Base-by-base conservation (phyloP, 179 eudicot species). In the Kewa caespitosa region DNA sequence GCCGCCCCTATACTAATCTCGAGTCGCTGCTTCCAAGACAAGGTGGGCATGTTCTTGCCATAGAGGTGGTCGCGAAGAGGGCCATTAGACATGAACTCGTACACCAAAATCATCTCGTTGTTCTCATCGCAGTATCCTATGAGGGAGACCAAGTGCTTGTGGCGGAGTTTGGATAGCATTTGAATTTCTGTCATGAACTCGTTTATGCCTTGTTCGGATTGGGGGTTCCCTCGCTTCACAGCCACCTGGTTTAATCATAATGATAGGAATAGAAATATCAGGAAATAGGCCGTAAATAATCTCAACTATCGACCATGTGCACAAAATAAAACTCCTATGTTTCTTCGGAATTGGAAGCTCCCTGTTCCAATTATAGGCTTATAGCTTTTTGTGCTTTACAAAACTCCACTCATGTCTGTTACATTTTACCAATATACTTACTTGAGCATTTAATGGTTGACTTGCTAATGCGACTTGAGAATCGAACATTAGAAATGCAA, bases 111-210 rank as follows among this genome's bases (percentile, higher is more conserved):
- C 98, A 93, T 93, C 70, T 92, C 97, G 0, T 78, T 62, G 68
- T 85, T 84, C 70, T 92, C 97, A 28, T 92, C 97, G 67, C 97
- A 92, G n/a, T 92, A 89, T 6, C 97, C 96, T 6, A 90, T 89
- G n/a, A 92, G 74, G 9, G 97, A 92, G 68, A 92, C 97, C 78
- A 92, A 81, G 67, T 92, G 97, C 41, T 93, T 90, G 77, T 92
- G 97, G 27, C 97, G 84, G 10, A 92, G 90, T 81, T 92, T 92
- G 30, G 93, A 90, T 22, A 92, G 39, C 92, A 92, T 89, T 37
- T 89, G 93, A 9, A 92, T 86, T 75, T 92, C 96, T 0, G 97
- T 92, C 81, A 90, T 88, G 85, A 92, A 92, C 83, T 90, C 97
- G 37, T 86, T 85, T 28, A 92, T 83, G 14, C 97, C 97, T 79